These are phyloP conservation scores for Madurella mycetomatis DNA, from an alignment of 2,329 filamentous ascomycete genomes.

Conservation along the genomic window DNA sequence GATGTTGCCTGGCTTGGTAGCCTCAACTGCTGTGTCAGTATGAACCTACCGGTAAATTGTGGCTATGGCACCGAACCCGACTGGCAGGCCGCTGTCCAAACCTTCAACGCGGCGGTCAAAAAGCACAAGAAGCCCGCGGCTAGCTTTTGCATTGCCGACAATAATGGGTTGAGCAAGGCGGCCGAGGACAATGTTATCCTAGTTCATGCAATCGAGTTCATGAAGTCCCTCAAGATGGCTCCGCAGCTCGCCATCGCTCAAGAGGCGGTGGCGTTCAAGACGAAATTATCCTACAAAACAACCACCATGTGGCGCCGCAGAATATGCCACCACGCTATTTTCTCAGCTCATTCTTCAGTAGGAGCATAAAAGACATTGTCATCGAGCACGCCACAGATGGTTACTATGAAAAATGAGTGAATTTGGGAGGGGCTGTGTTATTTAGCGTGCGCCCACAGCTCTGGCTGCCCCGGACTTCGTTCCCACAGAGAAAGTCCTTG, in stretches of 20 bases:
- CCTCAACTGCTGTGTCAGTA: slow-evolving; percentile 41
- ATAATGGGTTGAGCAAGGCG: slow-evolving; percentile 8
- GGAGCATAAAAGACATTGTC: no score
- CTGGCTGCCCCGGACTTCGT: no score
- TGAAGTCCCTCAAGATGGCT: slow-evolving; percentile 14
- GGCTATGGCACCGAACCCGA: slow-evolving; percentile 37
- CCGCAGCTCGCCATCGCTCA: slow-evolving; percentile 10
- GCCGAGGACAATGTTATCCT: slow-evolving; percentile 13
- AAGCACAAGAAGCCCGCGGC: slow-evolving; percentile 43
- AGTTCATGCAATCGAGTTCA: slow-evolving; percentile 13
- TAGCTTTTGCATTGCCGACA: slow-evolving; percentile 11
- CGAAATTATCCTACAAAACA: no score
- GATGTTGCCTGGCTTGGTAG: slow-evolving; percentile 45
- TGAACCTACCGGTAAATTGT: slow-evolving; percentile 36
- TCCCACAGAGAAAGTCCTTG: no score
- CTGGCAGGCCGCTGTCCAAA: slow-evolving; percentile 36
- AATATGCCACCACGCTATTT: no score
- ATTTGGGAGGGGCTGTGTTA: no score
- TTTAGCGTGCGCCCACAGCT: no score
- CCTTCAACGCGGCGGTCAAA: slow-evolving; percentile 36
- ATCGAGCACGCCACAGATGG: no score
- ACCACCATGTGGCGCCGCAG: no score
- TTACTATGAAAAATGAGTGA: no score
- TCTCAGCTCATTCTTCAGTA: no score
- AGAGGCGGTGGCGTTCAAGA: slow-evolving; percentile 11